Evolutionary conservation across 1,284 basidiomycete genomes (phyloP).

Genomic region (Austropuccinia psidii): DNA sequence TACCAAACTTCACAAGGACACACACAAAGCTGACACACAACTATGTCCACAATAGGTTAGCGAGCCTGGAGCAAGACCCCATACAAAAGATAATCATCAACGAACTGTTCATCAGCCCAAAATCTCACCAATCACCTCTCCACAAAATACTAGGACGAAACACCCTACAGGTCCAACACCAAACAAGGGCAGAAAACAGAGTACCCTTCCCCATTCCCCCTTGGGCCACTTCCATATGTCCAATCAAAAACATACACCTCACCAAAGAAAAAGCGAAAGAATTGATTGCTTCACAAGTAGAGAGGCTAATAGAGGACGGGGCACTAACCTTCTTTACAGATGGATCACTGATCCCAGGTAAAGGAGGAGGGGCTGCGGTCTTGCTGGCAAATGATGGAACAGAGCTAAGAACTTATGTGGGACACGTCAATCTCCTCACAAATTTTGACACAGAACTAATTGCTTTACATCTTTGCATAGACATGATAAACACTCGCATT

Average conservation of each 20-base stretch:
- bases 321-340: neutral
- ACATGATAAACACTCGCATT: no score
- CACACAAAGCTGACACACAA: neutral
- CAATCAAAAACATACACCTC: neutral
- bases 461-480: no score
- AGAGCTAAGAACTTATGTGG: neutral
- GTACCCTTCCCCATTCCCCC: neutral
- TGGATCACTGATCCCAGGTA: neutral
- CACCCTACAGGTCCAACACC: neutral
- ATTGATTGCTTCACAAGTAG: neutral
- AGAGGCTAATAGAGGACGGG: neutral
- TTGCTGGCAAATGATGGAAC: neutral
- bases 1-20: neutral
- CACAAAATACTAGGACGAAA: neutral
- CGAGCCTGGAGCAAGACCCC: neutral
- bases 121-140: neutral
- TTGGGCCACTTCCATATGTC: neutral
- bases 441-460: neutral
- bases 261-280: neutral
- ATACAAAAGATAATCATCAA: neutral
- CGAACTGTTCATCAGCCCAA: neutral
- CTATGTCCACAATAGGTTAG: neutral
- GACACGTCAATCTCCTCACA: neutral
- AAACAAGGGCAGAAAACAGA: neutral
- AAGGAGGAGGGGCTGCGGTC: neutral